Conservation (phyloP, 768 basidiomycete genomes). For the Amanita rubescens region DNA sequence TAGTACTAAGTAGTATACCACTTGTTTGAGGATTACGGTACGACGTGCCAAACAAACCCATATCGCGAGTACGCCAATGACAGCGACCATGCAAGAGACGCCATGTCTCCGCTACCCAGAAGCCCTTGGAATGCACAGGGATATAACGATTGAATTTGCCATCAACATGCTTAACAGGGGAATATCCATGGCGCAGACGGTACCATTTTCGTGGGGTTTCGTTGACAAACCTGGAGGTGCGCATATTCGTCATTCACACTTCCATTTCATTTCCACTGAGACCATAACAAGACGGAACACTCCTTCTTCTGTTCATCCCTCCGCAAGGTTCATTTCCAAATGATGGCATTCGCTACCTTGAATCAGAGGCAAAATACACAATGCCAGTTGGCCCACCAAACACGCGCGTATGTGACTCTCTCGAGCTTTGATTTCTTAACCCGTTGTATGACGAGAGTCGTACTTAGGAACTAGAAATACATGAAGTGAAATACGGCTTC, state of each 20-base stretch:
- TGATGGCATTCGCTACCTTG: slow-evolving; percentile 74
- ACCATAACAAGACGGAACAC: slow-evolving; percentile 46
- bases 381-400: slow-evolving; percentile 34
- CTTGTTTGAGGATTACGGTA: not conserved
- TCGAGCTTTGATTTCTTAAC: not conserved
- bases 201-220: slow-evolving; percentile 67
- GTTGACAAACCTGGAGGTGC: slow-evolving; percentile 72
- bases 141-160: slow-evolving; percentile 50
- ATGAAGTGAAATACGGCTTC: slow-evolving; percentile 70
- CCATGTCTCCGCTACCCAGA: slow-evolving; percentile 70
- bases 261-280: slow-evolving; percentile 1
- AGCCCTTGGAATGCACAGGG: slow-evolving; percentile 46
- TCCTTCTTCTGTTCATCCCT: slow-evolving; percentile 60
- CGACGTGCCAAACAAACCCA: slow-evolving; percentile 1
- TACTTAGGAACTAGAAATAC: slow-evolving; percentile 69
- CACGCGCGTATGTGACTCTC: slow-evolving; percentile 40
- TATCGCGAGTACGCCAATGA: not conserved
- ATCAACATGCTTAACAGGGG: slow-evolving; percentile 55
- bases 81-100: slow-evolving; percentile 39
- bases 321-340: slow-evolving; percentile 54
- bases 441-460: not conserved
- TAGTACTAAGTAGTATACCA: not conserved
- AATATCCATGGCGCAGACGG: slow-evolving; percentile 42
- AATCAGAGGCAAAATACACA: slow-evolving; percentile 55
- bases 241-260: slow-evolving; percentile 14